These are phyloP conservation scores for Exophiala sp. DNA, from an alignment of 2,329 filamentous ascomycete genomes.

Conservation along the genomic window DNA sequence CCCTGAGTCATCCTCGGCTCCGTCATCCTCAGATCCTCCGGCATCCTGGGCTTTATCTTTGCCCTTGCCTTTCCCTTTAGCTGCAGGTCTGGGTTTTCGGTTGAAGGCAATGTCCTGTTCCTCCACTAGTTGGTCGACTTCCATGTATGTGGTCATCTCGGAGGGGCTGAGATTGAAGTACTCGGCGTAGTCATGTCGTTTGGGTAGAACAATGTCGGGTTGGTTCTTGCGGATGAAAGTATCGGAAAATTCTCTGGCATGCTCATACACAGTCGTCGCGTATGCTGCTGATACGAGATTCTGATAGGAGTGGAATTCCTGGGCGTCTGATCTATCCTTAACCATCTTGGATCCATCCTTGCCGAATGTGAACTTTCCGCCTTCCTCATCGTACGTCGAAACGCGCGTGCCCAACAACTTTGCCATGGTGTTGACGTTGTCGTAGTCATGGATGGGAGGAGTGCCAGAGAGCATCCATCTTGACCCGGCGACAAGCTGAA, in stretches of 20 bases:
- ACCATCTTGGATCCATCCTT: conserved; percentile 39
- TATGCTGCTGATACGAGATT: conserved; percentile 42
- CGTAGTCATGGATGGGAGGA: conserved; percentile 52
- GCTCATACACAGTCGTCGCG: conserved; percentile 11
- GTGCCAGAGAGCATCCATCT: conserved; percentile 61
- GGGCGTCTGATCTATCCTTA: conserved; percentile 46
- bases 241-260: conserved; percentile 18
- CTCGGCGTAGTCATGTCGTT: not conserved
- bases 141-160: conserved; percentile 12
- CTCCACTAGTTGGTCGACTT: conserved; percentile 7
- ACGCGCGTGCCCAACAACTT: conserved; percentile 51
- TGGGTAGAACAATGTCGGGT: not conserved
- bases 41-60: not conserved
- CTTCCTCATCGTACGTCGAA: conserved; percentile 41
- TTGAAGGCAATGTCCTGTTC: conserved; percentile 6
- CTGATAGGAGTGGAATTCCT: conserved; percentile 52
- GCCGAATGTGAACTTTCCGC: conserved; percentile 41
- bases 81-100: not conserved
- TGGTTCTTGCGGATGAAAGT: conserved; percentile 20
- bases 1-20: not conserved
- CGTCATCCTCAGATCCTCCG: not conserved
- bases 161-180: conserved; percentile 5
- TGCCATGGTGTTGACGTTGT: conserved; percentile 55
- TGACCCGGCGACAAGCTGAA: conserved; percentile 45
- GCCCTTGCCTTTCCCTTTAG: not conserved